These are phyloP conservation scores for Pseudomassariella vexata DNA, from an alignment of 2,329 filamentous ascomycete genomes.

Conservation along the genomic window DNA sequence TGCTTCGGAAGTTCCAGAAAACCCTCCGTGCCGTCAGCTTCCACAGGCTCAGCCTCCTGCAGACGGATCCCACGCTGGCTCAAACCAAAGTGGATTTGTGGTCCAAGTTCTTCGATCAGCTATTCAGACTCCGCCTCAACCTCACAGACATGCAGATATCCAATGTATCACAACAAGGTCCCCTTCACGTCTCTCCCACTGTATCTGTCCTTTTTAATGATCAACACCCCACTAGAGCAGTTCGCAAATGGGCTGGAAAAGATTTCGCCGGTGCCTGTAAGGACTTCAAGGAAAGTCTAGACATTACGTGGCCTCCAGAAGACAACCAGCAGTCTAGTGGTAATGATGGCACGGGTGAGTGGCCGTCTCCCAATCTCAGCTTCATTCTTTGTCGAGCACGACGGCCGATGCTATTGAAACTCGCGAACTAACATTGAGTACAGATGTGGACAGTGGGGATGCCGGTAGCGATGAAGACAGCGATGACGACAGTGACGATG, in stretches of 20 bases:
- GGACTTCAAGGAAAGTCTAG: slow-evolving; percentile 16
- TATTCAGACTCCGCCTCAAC: slow-evolving; percentile 26
- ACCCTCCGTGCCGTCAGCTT: slow-evolving; percentile 39
- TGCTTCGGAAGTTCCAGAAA: slow-evolving; percentile 35
- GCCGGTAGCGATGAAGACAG: no score
- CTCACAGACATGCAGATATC: slow-evolving; percentile 27
- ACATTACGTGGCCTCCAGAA: slow-evolving; percentile 9
- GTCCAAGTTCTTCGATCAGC: slow-evolving; percentile 28
- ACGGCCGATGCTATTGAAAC: no score
- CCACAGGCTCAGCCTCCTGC: slow-evolving; percentile 32
- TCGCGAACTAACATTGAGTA: no score
- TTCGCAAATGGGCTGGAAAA: slow-evolving; percentile 19
- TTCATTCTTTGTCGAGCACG: no score
- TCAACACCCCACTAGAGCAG: not conserved
- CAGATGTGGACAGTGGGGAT: no score
- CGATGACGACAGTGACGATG: no score
- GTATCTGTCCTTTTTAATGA: not conserved
- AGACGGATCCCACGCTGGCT: slow-evolving; percentile 1
- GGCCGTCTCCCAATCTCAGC: not conserved
- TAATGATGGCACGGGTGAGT: slow-evolving; percentile 9
- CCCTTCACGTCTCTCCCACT: no score
- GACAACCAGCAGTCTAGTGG: slow-evolving; percentile 12
- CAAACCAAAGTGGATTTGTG: slow-evolving; percentile 28
- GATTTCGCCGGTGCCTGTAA: slow-evolving; percentile 29
- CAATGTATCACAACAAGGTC: slow-evolving; percentile 16